phyloP scores from a whole-genome alignment of 148 eudicot genomes.

The Nepenthes mirabilis region DNA sequence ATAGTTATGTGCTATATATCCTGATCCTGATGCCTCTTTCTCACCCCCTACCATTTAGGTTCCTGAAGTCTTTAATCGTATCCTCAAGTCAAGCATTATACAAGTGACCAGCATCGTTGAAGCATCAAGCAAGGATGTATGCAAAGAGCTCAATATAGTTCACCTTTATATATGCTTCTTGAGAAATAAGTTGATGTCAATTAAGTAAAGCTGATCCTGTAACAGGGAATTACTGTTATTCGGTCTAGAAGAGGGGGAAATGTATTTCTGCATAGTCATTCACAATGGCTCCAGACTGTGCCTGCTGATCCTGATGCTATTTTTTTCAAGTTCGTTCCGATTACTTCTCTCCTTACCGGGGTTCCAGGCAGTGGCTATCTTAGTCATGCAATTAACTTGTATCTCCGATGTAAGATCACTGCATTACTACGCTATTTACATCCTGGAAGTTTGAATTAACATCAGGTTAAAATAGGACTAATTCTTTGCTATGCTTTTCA shows the following conservation, averaged over 20 bases:
- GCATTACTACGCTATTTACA: not conserved
- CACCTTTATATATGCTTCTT: conserved; percentile 1
- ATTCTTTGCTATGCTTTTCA: no score
- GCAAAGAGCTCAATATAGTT: conserved; percentile 8
- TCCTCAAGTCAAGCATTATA: conserved; percentile 63
- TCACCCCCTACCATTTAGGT: conserved; percentile 25
- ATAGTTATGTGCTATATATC: not conserved
- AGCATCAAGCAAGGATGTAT: conserved; percentile 87
- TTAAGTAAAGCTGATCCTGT: conserved; percentile 1
- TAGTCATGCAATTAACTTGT: conserved; percentile 94
- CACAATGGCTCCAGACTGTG: conserved; percentile 92
- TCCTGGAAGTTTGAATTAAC: not conserved
- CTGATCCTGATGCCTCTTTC: not conserved
- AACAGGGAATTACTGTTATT: conserved; percentile 79
- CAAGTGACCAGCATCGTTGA: conserved; percentile 71
- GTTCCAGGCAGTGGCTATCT: conserved; percentile 94
- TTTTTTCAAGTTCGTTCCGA: conserved; percentile 86
- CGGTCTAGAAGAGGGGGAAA: conserved; percentile 95
- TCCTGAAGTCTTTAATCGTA: conserved; percentile 80
- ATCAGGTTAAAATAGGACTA: no score
- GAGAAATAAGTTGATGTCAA: not conserved
- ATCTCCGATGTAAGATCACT: conserved; percentile 66
- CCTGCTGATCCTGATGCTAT: conserved; percentile 82
- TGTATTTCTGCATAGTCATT: conserved; percentile 66
- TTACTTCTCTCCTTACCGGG: conserved; percentile 88